Conservation (phyloP, 1,139 yeast species). For the Protomyces macrosporus region DNA sequence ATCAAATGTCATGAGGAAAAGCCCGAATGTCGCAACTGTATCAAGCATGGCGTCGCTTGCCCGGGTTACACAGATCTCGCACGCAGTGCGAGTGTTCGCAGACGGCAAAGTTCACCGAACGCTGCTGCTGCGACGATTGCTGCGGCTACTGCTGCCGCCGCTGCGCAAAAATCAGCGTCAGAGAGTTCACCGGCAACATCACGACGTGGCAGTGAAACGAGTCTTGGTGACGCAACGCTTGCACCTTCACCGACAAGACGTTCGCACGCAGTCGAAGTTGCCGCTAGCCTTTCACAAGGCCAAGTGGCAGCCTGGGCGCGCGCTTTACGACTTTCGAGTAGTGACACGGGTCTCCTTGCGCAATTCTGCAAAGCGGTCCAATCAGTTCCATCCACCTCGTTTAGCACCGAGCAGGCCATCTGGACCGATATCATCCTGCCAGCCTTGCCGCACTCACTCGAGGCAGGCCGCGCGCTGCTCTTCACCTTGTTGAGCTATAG, state of each 20-base stretch:
- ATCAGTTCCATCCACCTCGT: constrained; percentile 2
- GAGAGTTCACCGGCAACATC: not conserved
- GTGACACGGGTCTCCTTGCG: not conserved
- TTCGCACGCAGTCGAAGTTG: not conserved
- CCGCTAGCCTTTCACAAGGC: not conserved
- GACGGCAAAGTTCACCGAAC: not conserved
- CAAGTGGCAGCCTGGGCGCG: not conserved
- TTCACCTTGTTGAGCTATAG: constrained; percentile 8
- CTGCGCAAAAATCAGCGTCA: not conserved
- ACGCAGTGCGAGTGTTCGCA: not conserved
- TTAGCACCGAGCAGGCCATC: not conserved
- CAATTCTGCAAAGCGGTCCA: not conserved
- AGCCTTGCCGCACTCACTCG: not conserved
- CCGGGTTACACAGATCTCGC: constrained; percentile 19
- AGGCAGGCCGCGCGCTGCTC: not conserved
- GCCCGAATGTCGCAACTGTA: constrained; percentile 23
- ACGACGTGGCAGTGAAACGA: not conserved
- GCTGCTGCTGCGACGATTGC: not conserved
- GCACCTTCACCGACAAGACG: not conserved
- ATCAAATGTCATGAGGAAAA: constrained; percentile 21
- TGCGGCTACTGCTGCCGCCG: not conserved
- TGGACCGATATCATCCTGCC: constrained; percentile 3
- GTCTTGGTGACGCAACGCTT: not conserved
- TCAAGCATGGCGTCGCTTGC: constrained; percentile 20
- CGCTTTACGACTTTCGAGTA: not conserved